Base-by-base conservation (phyloP, 169 alveolate genomes). In the Plasmodium inui region DNA sequence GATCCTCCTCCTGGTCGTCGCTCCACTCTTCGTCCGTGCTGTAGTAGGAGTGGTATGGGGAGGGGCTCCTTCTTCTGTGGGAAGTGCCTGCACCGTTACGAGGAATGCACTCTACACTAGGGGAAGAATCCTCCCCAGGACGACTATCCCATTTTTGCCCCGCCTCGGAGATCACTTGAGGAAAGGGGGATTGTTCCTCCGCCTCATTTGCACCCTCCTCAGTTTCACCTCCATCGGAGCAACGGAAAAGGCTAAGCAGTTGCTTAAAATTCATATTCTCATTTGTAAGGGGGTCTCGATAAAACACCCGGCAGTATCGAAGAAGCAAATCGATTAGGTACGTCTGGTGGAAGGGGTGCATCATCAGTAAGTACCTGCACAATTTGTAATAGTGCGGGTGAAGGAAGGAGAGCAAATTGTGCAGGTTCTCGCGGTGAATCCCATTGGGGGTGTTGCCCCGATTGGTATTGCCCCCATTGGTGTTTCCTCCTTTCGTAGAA, bases 361-460 rank as follows among this genome's bases (percentile, higher is more conserved):
- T 79, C 28, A 57, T 81, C 14, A 88, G 90, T 1, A 95, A 82
- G 34, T 73, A 70, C 37, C 67, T 55, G 22, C 93, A 89, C 12
- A 95, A 44, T 2, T 96, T 83, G 28, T 94, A 76, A 53, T 85
- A 96, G 19, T 84, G 89, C 17, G 93, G 84, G 32, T 96, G 98
- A 34, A 96, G 83, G 19, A 95, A 72, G 14, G 96, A 91, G 28
- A 96, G 93, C 34, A 86, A 93, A 17, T 70, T 74, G 19, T 17
- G 80, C 2, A 86, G 17, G 2, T 83, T 76, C 41, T 9, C 1
- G 1, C 19, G 61, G 22, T 50, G 19, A 0, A 3, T 53, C 19
- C 28, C 37, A 5, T 4, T 10, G 12, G 1, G 17, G 32, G 6
- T 9, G 12, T 28, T 74, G 0, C 34, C 39, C n/a, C n/a, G n/a